These are phyloP conservation scores for Calonectria hongkongensis DNA, from an alignment of 2,329 filamentous ascomycete genomes.

Conservation along the genomic window DNA sequence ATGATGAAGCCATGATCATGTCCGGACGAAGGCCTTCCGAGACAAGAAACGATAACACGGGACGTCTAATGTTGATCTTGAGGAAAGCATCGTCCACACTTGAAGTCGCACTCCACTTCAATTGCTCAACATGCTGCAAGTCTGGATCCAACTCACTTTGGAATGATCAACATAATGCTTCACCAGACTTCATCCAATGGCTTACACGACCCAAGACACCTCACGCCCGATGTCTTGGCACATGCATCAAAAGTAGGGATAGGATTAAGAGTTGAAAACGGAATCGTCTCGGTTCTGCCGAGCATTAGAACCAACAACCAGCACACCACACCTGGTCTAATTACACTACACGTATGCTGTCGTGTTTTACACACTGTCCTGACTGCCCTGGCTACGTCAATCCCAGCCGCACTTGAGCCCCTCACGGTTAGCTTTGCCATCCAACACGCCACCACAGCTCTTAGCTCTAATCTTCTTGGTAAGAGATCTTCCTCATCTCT, in stretches of 20 bases:
- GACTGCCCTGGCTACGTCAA: slow-evolving; percentile 6
- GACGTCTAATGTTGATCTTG: too few relatives aligned
- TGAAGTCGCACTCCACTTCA: too few relatives aligned
- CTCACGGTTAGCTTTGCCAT: slow-evolving; percentile 1
- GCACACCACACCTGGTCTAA: slow-evolving; percentile 19
- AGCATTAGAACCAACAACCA: slow-evolving; percentile 21
- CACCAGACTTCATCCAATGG: too few relatives aligned
- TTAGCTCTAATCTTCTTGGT: slow-evolving; percentile 81
- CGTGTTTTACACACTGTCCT: slow-evolving; percentile 15
- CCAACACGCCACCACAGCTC: slow-evolving; percentile 22
- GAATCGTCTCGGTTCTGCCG: slow-evolving; percentile 19
- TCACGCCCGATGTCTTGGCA: neutral
- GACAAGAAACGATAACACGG: too few relatives aligned
- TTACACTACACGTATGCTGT: slow-evolving; percentile 8
- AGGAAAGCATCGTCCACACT: too few relatives aligned
- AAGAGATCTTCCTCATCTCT: slow-evolving; percentile 98
- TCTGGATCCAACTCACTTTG: too few relatives aligned
- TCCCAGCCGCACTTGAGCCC: neutral
- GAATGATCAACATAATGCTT: too few relatives aligned
- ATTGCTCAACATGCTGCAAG: too few relatives aligned
- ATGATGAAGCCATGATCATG: too few relatives aligned
- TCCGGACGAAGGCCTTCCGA: too few relatives aligned
- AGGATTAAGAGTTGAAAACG: neutral
- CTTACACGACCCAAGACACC: neutral
- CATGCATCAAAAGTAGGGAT: neutral